Evolutionary conservation across 2,329 filamentous ascomycete genomes (phyloP).

Genomic region (Clarireedia homoeocarpa): DNA sequence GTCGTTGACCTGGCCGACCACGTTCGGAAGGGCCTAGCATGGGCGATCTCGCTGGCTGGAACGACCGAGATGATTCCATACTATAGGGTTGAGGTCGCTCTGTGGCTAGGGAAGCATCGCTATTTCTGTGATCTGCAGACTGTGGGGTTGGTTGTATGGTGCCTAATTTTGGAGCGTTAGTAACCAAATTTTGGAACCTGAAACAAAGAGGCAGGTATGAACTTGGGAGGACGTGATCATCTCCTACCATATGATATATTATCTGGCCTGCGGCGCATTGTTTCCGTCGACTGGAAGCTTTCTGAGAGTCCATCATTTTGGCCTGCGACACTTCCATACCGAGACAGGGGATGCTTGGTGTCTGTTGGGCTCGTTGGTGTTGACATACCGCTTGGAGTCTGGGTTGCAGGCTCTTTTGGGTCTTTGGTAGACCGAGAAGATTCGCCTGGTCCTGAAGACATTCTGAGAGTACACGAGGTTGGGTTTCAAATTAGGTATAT

Average conservation of each 20-base stretch:
- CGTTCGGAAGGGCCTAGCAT: constrained; percentile 27
- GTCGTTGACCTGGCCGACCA: constrained; percentile 28
- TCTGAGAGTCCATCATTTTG: constrained; percentile 42
- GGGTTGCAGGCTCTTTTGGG: constrained; percentile 8
- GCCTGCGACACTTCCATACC: constrained; percentile 20
- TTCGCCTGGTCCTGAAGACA: constrained; percentile 18
- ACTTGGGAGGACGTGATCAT: not conserved
- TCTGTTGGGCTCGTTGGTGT: constrained; percentile 41
- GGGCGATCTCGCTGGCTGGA: constrained; percentile 24
- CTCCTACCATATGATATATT: constrained; percentile 44
- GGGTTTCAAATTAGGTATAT: not conserved
- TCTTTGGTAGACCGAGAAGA: constrained; percentile 12
- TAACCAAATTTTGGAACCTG: not conserved
- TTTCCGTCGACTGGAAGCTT: constrained; percentile 52
- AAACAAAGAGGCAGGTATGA: too few relatives aligned
- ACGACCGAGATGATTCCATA: constrained; percentile 26
- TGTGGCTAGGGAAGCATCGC: constrained; percentile 22
- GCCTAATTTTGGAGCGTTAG: constrained; percentile 14
- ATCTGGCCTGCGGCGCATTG: constrained; percentile 50
- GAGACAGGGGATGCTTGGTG: constrained; percentile 35
- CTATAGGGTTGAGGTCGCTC: constrained; percentile 24
- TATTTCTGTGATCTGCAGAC: constrained; percentile 20
- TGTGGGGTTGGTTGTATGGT: constrained; percentile 17
- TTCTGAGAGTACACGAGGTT: constrained; percentile 1
- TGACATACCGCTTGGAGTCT: constrained; percentile 20